Percentiles rank a stretch among this genome's conserved stretches.
Conservation (phyloP, 768 basidiomycete species). For the Auricularia sp. region DNA sequence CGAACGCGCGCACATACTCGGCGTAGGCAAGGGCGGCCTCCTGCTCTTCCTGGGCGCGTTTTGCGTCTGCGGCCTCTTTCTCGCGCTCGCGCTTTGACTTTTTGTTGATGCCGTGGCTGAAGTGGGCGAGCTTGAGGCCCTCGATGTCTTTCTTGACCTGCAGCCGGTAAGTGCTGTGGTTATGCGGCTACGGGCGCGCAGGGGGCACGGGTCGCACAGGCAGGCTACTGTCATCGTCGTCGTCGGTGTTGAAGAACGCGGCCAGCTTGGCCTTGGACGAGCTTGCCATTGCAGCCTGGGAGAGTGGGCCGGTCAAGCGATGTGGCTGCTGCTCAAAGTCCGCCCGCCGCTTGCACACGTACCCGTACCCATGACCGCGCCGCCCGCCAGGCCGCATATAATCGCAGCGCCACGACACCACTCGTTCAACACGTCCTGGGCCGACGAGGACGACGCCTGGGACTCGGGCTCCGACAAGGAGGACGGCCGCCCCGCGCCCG, state of each 20-base stretch:
- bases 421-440: slow-evolving; percentile 1
- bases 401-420: not conserved
- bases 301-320: not conserved
- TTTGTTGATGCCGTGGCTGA: slow-evolving; percentile 44
- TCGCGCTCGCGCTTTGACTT: slow-evolving; percentile 92
- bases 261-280: slow-evolving; percentile 49
- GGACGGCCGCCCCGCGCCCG: not conserved
- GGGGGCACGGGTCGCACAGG: slow-evolving; percentile 82
- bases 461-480: slow-evolving; percentile 50
- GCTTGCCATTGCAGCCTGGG: not conserved
- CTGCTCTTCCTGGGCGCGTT: slow-evolving; percentile 75
- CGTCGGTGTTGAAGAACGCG: slow-evolving; percentile 77
- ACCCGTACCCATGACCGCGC: not conserved
- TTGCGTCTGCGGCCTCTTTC: slow-evolving; percentile 84
- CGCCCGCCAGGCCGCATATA: not conserved
- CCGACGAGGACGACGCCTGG: slow-evolving; percentile 73
- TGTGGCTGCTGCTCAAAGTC: not conserved
- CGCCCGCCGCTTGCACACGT: not conserved
- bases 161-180: slow-evolving; percentile 28
- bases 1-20: slow-evolving; percentile 79
- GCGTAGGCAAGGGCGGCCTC: slow-evolving; percentile 69
- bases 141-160: slow-evolving; percentile 68
- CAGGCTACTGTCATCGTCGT: slow-evolving; percentile 69
- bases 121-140: slow-evolving; percentile 77
- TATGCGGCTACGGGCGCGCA: slow-evolving; percentile 45